Conservation (phyloP, 345 rosid species). For the Limnanthes douglasii region DNA sequence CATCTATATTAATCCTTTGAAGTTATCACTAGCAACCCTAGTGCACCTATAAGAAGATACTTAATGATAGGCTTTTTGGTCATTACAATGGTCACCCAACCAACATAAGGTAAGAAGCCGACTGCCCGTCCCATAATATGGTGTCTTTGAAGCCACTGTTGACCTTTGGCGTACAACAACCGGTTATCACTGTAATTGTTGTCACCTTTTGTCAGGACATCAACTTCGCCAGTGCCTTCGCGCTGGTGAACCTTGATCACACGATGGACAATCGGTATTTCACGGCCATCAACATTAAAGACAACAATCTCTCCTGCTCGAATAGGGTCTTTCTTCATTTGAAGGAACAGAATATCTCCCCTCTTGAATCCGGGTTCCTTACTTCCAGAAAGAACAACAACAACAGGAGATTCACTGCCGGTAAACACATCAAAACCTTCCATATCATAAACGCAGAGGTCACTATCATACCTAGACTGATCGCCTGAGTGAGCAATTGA, state of each 20-base stretch:
- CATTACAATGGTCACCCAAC: slow-evolving; percentile 96
- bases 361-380: slow-evolving; percentile 80
- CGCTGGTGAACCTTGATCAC: slow-evolving; percentile 62
- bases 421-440: slow-evolving; percentile 60
- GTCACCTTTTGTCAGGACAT: slow-evolving; percentile 95
- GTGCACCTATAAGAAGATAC: slow-evolving; percentile 75
- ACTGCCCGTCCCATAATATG: slow-evolving; percentile 91
- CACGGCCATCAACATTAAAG: slow-evolving; percentile 38
- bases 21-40: slow-evolving; percentile 81
- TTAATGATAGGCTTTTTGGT: slow-evolving; percentile 87
- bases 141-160: slow-evolving; percentile 70
- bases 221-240: slow-evolving; percentile 77
- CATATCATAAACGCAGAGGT: slow-evolving; percentile 61
- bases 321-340: slow-evolving; percentile 51
- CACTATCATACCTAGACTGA: slow-evolving; percentile 47
- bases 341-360: slow-evolving; percentile 61
- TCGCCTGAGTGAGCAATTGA: slow-evolving; percentile 26
- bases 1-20: slow-evolving; percentile 66
- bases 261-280: slow-evolving; percentile 23
- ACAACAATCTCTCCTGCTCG: slow-evolving; percentile 62
- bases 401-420: slow-evolving; percentile 66
- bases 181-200: slow-evolving; percentile 75
- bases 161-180: slow-evolving; percentile 74
- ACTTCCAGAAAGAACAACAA: slow-evolving; percentile 63
- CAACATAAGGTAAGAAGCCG: slow-evolving; percentile 83